These are phyloP conservation scores for Prinsepia uniflora DNA, from an alignment of 306 rosid species.

Conservation along the genomic window DNA sequence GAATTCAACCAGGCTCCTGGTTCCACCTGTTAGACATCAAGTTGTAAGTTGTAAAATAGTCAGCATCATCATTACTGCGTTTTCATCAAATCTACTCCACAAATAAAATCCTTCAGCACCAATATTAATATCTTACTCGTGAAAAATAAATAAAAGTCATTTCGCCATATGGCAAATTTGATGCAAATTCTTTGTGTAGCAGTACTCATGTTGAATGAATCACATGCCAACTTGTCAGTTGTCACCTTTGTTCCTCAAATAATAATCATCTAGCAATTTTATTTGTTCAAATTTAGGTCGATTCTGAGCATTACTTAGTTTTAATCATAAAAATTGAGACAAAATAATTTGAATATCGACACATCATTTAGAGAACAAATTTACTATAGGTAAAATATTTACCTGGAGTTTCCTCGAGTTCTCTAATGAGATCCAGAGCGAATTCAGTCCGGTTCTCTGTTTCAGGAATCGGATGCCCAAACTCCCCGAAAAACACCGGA, in stretches of 20 bases:
- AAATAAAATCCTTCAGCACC: background rate
- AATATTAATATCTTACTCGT: too few species aligned
- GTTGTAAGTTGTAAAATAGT: background rate
- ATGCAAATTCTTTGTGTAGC: too few species aligned
- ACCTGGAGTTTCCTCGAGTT: conserved; percentile 58
- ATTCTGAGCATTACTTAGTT: background rate
- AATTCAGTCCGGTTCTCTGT: conserved; percentile 78
- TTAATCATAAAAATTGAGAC: background rate
- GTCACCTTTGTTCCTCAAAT: background rate
- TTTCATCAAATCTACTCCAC: background rate
- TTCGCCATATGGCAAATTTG: too few species aligned
- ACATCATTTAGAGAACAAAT: background rate
- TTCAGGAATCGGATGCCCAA: conserved; percentile 76
- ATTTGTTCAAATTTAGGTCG: background rate
- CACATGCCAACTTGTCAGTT: too few species aligned
- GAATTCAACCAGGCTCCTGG: conserved; percentile 63
- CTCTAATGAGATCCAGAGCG: conserved; percentile 74
- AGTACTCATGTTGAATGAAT: background rate
- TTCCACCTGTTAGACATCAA: conserved; percentile 32
- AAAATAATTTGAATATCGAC: too few species aligned
- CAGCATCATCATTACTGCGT: background rate
- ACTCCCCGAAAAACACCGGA: conserved; percentile 53
- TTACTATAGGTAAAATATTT: background rate
- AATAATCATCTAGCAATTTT: background rate
- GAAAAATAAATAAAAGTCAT: too few species aligned